phyloP scores from a whole-genome alignment of 352 stramenopile species.

The Pythium sp. region DNA sequence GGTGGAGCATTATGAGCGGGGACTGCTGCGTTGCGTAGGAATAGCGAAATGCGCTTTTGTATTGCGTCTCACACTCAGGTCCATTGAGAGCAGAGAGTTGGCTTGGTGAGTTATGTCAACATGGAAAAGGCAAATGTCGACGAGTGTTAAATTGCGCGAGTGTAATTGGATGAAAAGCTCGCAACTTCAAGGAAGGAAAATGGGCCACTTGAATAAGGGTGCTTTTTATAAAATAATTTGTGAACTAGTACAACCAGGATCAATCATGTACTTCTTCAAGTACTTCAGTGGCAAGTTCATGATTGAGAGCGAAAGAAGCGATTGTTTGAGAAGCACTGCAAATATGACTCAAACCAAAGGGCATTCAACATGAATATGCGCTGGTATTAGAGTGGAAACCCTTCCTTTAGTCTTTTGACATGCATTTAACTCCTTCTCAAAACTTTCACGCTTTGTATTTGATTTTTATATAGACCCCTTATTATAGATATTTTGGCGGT shows the following conservation, averaged over 20 bases:
- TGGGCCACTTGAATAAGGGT: neutral
- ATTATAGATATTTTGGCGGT: neutral
- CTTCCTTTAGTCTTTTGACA: too few species aligned
- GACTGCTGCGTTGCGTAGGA: neutral
- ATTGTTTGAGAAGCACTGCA: too few species aligned
- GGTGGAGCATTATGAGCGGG: constrained; percentile 8
- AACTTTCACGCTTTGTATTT: neutral
- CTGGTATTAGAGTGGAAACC: too few species aligned
- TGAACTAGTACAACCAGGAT: too few species aligned
- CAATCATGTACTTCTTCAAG: too few species aligned
- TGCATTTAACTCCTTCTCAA: neutral
- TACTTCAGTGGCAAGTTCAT: too few species aligned
- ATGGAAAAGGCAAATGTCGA: neutral
- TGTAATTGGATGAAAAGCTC: constrained; percentile 16
- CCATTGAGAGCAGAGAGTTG: neutral
- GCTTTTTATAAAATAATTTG: neutral
- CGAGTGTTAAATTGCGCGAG: neutral
- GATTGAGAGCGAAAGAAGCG: too few species aligned
- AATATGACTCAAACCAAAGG: too few species aligned
- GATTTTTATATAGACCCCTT: neutral
- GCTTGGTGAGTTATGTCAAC: neutral
- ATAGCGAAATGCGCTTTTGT: constrained; percentile 2
- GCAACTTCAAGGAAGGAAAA: constrained; percentile 11
- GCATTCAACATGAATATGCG: too few species aligned
- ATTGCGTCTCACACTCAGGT: neutral